A percentile compares a stretch with the other conserved stretches of the same genome.
Conservation (phyloP, 352 stramenopile species). For the Phytophthora europaea region DNA sequence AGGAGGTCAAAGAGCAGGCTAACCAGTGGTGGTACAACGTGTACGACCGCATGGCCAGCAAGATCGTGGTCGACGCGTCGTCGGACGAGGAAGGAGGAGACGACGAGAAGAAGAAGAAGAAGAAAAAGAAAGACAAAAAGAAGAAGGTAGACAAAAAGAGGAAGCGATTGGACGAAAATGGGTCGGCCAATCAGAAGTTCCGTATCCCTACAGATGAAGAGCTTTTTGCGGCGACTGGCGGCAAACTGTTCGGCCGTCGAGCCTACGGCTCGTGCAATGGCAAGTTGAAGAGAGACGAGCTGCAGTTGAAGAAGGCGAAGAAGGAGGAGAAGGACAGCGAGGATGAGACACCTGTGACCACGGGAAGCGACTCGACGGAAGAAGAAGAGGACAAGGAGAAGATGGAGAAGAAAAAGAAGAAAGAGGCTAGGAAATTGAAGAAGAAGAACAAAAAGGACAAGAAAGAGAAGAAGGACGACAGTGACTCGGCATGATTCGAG, state of each 20-base stretch:
- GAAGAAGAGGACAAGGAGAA: slow-evolving; percentile 25
- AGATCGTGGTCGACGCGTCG: slow-evolving; percentile 86
- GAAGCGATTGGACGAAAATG: slow-evolving; percentile 27
- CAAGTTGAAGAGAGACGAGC: slow-evolving; percentile 86
- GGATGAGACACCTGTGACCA: slow-evolving; percentile 21
- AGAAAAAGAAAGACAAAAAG: slow-evolving; percentile 48
- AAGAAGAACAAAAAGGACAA: slow-evolving; percentile 34
- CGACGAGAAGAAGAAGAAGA: slow-evolving; percentile 57
- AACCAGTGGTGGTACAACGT: slow-evolving; percentile 93
- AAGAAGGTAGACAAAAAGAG: slow-evolving; percentile 40
- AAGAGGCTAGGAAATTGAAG: slow-evolving; percentile 26
- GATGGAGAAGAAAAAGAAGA: slow-evolving; percentile 22
- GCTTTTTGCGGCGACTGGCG: slow-evolving; percentile 96
- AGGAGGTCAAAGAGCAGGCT: slow-evolving; percentile 69
- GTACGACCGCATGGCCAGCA: slow-evolving; percentile 88
- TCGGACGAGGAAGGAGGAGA: slow-evolving; percentile 60
- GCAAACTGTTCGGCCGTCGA: slow-evolving; percentile 96
- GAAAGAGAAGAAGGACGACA: slow-evolving; percentile 11
- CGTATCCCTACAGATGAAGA: slow-evolving; percentile 94
- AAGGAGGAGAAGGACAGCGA: slow-evolving; percentile 38
- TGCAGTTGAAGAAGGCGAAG: slow-evolving; percentile 58
- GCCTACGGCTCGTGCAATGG: slow-evolving; percentile 91
- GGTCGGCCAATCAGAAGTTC: slow-evolving; percentile 51
- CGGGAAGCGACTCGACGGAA: slow-evolving; percentile 26
- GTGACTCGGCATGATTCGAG: slow-evolving; percentile 16